These are phyloP conservation scores for Mycena maculata DNA, from an alignment of 768 basidiomycete species.

Conservation along the genomic window DNA sequence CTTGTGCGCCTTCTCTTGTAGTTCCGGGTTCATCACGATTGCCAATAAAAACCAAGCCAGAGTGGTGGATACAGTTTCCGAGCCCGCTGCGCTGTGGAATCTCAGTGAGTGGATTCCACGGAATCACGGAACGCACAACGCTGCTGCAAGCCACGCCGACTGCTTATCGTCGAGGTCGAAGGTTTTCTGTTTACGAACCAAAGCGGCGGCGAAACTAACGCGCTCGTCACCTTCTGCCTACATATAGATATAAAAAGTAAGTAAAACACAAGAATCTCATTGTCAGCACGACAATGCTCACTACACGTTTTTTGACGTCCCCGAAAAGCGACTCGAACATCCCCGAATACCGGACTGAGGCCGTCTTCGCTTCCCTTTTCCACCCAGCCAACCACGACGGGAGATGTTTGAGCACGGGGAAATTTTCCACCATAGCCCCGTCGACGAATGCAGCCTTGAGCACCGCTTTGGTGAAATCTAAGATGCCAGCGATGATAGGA, in stretches of 20 bases:
- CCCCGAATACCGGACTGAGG: constrained; percentile 38
- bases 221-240: neutral
- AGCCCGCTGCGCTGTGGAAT: neutral
- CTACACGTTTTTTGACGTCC: constrained; percentile 26
- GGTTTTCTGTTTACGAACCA: neutral
- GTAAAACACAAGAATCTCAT: neutral
- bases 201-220: neutral
- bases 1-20: constrained; percentile 40
- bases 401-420: neutral
- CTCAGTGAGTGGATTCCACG: neutral
- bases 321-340: constrained; percentile 39
- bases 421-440: neutral
- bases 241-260: no score
- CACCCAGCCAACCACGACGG: constrained; percentile 14
- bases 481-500: neutral
- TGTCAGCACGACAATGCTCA: constrained; percentile 8
- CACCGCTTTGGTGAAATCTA: neutral
- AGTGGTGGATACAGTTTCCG: constrained; percentile 16
- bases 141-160: constrained; percentile 2
- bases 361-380: constrained; percentile 32
- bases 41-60: constrained; percentile 42
- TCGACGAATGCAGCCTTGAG: neutral
- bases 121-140: neutral
- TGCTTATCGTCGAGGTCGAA: neutral
- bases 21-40: constrained; percentile 42